phyloP scores from a whole-genome alignment of 768 basidiomycete genomes.

The Tricholoma furcatifolium region DNA sequence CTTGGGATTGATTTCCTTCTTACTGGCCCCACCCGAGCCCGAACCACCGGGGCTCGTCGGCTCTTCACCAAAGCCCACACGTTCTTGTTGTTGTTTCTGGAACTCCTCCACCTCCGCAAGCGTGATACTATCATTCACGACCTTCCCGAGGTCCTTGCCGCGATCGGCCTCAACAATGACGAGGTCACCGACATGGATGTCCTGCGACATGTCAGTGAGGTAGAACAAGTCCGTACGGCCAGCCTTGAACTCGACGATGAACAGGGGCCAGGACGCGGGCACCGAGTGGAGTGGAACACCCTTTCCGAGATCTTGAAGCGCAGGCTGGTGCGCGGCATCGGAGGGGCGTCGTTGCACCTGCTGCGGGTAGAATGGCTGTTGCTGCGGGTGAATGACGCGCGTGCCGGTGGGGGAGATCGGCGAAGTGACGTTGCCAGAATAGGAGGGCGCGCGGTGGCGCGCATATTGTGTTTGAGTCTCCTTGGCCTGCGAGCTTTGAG shows the following conservation, averaged over 20 bases:
- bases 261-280: conserved; percentile 84
- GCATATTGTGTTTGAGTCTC: conserved; percentile 31
- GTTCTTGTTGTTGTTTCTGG: conserved; percentile 76
- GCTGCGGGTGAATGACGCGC: conserved; percentile 43
- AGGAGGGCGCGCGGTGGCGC: conserved; percentile 42
- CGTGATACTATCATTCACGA: conserved; percentile 89
- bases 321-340: conserved; percentile 31
- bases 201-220: conserved; percentile 58
- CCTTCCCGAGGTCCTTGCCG: conserved; percentile 89
- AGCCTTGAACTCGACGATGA: conserved; percentile 66
- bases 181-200: conserved; percentile 81
- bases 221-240: too few species aligned
- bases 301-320: conserved; percentile 70
- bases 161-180: conserved; percentile 98
- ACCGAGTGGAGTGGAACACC: conserved; percentile 87
- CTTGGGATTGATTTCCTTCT: conserved; percentile 97
- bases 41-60: conserved; percentile 30
- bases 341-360: conserved; percentile 42
- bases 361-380: conserved; percentile 43
- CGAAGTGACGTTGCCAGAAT: conserved; percentile 40
- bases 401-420: conserved; percentile 54
- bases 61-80: conserved; percentile 32
- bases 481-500: conserved; percentile 19
- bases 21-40: conserved; percentile 29
- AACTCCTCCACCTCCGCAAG: conserved; percentile 88